Evolutionary conservation across 768 basidiomycete species (phyloP).

Genomic region (Mycena vulgaris): DNA sequence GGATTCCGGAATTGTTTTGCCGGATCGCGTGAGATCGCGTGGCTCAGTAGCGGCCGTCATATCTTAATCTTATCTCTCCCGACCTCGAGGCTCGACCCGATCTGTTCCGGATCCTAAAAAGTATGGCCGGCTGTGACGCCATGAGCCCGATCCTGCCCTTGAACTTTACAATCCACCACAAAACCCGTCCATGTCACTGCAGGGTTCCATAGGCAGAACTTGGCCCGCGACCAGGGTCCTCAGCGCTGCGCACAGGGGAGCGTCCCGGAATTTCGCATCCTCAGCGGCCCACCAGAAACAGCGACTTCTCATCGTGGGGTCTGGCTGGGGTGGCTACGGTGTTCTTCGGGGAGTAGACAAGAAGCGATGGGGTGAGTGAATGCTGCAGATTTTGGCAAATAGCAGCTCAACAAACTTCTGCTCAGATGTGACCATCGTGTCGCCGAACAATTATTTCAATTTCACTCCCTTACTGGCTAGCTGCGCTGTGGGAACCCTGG

Average conservation of each 20-base stretch:
- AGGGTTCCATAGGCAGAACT: background rate
- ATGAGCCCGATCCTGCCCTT: too few relatives aligned
- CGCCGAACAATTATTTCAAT: slow-evolving; percentile 79
- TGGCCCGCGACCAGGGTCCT: too few relatives aligned
- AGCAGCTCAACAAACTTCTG: background rate
- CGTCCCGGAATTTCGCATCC: slow-evolving; percentile 55
- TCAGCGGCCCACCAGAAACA: slow-evolving; percentile 55
- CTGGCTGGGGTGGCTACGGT: slow-evolving; percentile 87
- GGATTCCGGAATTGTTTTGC: background rate
- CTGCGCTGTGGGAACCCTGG: slow-evolving; percentile 87
- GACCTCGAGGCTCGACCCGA: too few relatives aligned
- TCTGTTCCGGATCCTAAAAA: too few relatives aligned
- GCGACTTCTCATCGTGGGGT: slow-evolving; percentile 78
- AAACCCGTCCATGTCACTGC: background rate
- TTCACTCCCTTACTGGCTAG: slow-evolving; percentile 78
- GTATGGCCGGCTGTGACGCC: too few relatives aligned
- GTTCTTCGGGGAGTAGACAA: slow-evolving; percentile 78
- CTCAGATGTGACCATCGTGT: slow-evolving; percentile 76
- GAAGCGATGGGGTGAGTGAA: slow-evolving; percentile 74
- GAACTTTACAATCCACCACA: background rate
- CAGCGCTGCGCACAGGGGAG: background rate
- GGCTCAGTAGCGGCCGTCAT: too few relatives aligned
- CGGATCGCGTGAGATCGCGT: too few relatives aligned
- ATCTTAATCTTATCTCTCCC: too few relatives aligned
- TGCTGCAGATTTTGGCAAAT: background rate